These are phyloP conservation scores for Lodderomyces metapsilosis DNA, from an alignment of 1,139 yeast species.

Conservation along the genomic window DNA sequence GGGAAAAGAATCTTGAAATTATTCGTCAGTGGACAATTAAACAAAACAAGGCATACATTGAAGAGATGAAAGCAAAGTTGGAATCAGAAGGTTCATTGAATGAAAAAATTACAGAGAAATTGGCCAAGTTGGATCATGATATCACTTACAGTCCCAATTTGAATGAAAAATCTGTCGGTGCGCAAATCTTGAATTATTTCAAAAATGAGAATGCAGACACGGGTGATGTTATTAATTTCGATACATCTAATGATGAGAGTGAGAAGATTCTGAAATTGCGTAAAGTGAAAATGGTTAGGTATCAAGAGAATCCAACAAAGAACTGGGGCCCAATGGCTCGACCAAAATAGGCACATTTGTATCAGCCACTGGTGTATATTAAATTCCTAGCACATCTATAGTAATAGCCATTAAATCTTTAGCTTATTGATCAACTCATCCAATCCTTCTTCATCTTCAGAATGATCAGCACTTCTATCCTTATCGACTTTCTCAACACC, in stretches of 20 bases:
- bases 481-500: conserved; percentile 6
- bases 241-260: conserved; percentile 52
- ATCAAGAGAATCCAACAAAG: conserved; percentile 87
- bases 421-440: background rate
- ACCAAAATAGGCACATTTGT: conserved; percentile 31
- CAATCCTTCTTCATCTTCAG: background rate
- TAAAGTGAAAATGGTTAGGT: conserved; percentile 77
- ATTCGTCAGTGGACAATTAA: conserved; percentile 64
- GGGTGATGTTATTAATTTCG: conserved; percentile 40
- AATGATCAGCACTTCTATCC: background rate
- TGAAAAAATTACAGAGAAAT: conserved; percentile 32
- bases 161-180: conserved; percentile 55
- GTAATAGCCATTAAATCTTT: background rate
- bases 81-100: conserved; percentile 8
- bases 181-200: conserved; percentile 52
- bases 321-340: conserved; percentile 96
- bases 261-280: conserved; percentile 58
- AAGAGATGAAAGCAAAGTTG: conserved; percentile 27
- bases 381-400: too few relatives aligned
- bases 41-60: conserved; percentile 33
- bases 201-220: conserved; percentile 15
- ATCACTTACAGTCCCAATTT: conserved; percentile 34
- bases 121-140: conserved; percentile 27
- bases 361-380: too few relatives aligned
- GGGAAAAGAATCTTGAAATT: conserved; percentile 72